Evolutionary conservation across 2,329 filamentous ascomycete species (phyloP), one percentile per base, ranked within the genome.

Genomic region (Arthrinium puccinioides): DNA sequence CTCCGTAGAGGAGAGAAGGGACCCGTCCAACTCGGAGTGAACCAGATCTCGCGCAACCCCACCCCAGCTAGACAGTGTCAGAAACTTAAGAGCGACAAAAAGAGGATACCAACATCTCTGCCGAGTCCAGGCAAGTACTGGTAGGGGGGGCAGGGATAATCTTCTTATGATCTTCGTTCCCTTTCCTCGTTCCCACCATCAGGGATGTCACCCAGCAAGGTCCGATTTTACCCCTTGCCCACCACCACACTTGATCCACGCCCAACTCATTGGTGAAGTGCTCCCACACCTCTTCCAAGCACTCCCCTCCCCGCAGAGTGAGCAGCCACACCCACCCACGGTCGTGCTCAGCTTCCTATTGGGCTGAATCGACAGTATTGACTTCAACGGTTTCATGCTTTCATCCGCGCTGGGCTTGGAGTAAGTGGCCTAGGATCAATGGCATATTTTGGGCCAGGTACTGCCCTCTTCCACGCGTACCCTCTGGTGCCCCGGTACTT

Each of bases 371-470:
- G 39, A 49, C 55, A 53, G 48, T 51, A 58, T 54, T 48, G 55
- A 63, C 57, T 55, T 63, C 64, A 65, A 67, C 66, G 62, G 66
- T 36, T 36, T 64, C 66, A 71, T 70, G 67, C 66, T 62, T 64
- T 67, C 62, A 63, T 64, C 64, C 66, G 65, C 62, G 56, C n/a
- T n/a, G n/a, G n/a, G n/a, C n/a, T n/a, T n/a, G n/a, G n/a, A n/a
- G n/a, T n/a, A n/a, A n/a, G n/a, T n/a, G n/a, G n/a, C n/a, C n/a
- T 57, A 62, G 55, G 56, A 54, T 64, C 64, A 66, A 67, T 69
- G 50, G 58, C 48, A 52, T 45, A 54, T 51, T 60, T 51, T 53
- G 53, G 57, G 52, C 44, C 51, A 45, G 48, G 46, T 50, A 47
- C 47, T 53, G 49, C 49, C 52, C 45, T 48, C 50, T 48, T 50